Base-by-base conservation (phyloP, 148 eudicot species). In the Linanthus parryae region DNA sequence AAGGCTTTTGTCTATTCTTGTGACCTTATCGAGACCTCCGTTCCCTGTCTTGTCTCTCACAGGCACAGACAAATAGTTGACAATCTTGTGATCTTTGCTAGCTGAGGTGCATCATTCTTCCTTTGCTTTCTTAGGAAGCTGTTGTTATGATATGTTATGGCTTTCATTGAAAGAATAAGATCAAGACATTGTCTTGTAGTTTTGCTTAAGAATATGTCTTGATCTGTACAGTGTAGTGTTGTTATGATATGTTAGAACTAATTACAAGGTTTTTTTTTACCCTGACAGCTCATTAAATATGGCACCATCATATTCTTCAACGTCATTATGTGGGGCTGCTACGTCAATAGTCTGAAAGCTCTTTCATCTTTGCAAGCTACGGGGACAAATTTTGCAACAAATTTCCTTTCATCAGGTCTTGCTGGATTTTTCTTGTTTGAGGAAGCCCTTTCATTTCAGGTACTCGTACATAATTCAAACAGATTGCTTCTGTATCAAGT, bases 351-450 rank as follows among this genome's bases (percentile, higher is more conserved):
- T 76, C 83, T 92, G 54, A 71, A 74, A 73, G 92, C 81, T 67
- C 70, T 92, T 41, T 87, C 98, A n/a, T 87, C 98, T 60, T 52
- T 92, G 45, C 98, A 92, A 87, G 98, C 98, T 50, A 92, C 98
- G 4, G 96, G 79, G 45, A 84, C 84, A 30, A 92, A 87, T 72
- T 92, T 92, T 26, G 90, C 96, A 3, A 87, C 85, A 5, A 92
- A 92, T 54, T 92, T 92, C 59, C 83, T 92, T 8, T 73, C 83
- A 36, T 92, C 98, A 16, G 98, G 98, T 59, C 54, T 92, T 29
- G 87, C 98, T 48, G 98, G 98, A 25, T 87, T 76, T 69, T 71
- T 79, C 58, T 76, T 92, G 17, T 92, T 92, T 58, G 87, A 73
- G 35, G 98, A 92, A 59, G 56, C 60, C 16, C 65, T 92, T 20